A percentile compares a stretch with the other conserved stretches of the same genome.
Evolutionary conservation across 345 rosid genomes (phyloP).

Genomic region (Hypericum androsaemum): DNA sequence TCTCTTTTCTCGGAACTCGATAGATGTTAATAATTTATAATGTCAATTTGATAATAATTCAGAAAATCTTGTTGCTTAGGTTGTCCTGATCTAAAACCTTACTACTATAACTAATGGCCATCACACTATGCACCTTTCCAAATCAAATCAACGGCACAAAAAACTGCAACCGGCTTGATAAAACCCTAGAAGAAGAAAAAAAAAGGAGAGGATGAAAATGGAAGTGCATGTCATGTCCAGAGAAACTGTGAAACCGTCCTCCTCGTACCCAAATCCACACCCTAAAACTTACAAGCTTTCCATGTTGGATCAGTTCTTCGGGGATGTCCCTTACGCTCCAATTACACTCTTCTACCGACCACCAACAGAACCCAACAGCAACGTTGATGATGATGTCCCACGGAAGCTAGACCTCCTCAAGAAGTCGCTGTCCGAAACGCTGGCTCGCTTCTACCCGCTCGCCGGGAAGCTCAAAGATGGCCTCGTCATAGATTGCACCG

Average conservation of each 20-base stretch:
- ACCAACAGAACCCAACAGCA: not conserved
- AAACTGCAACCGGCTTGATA: not conserved
- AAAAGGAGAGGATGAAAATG: not conserved
- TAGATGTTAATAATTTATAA: no score
- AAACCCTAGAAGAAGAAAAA: not conserved
- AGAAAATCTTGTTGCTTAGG: no score
- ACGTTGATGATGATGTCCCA: not conserved
- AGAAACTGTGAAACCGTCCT: not conserved
- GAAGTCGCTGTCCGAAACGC: constrained; percentile 8
- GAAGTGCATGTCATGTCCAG: not conserved
- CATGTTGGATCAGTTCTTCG: not conserved
- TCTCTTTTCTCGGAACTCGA: no score
- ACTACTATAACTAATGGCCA: no score
- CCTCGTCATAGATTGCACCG: constrained; percentile 13
- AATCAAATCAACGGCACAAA: no score
- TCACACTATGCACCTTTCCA: no score
- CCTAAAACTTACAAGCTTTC: constrained; percentile 2
- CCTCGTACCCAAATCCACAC: not conserved
- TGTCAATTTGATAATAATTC: no score
- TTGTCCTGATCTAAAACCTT: no score
- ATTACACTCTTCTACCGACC: constrained; percentile 1
- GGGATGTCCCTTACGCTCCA: not conserved
- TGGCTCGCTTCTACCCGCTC: constrained; percentile 13
- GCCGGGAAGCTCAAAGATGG: constrained; percentile 15
- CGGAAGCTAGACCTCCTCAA: not conserved